A percentile compares a stretch with the other conserved stretches of the same genome.
Evolutionary conservation across 768 basidiomycete genomes (phyloP).

Genomic region (Trametes maxima): DNA sequence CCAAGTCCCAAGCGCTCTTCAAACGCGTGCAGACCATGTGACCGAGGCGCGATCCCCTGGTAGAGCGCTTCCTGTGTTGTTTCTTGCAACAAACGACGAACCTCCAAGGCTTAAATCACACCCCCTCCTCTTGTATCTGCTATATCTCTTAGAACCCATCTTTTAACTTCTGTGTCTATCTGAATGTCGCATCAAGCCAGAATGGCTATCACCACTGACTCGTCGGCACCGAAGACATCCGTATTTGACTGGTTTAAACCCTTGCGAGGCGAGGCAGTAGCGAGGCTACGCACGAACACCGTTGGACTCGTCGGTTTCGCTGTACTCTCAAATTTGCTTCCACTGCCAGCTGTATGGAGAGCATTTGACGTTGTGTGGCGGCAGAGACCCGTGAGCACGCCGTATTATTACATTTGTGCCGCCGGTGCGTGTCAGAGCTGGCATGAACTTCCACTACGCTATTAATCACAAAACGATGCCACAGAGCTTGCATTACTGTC

Average conservation of each 20-base stretch:
- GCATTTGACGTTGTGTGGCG: constrained; percentile 36
- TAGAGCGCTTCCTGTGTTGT: neutral
- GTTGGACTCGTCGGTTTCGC: constrained; percentile 36
- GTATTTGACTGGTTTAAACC: constrained; percentile 37
- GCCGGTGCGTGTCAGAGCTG: constrained; percentile 30
- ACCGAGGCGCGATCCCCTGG: neutral
- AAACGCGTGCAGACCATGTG: constrained; percentile 1
- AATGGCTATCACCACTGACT: neutral
- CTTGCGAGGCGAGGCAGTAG: constrained; percentile 38
- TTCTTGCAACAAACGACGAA: constrained; percentile 3
- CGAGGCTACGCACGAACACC: constrained; percentile 43
- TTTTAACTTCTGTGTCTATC: neutral
- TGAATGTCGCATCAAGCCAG: constrained; percentile 1
- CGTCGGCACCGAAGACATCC: constrained; percentile 3
- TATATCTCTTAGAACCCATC: neutral
- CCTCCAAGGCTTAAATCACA: neutral
- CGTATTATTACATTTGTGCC: constrained; percentile 31
- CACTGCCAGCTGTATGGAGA: constrained; percentile 41
- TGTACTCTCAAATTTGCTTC: constrained; percentile 41
- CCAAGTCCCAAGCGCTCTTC: neutral
- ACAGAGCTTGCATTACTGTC: constrained; percentile 36
- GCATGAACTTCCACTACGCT: neutral
- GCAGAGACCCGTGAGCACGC: constrained; percentile 7
- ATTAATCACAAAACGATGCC: neutral
- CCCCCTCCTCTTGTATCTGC: neutral